Base-by-base conservation (phyloP, 116 monocot genomes). In the Cymodocea nodosa region DNA sequence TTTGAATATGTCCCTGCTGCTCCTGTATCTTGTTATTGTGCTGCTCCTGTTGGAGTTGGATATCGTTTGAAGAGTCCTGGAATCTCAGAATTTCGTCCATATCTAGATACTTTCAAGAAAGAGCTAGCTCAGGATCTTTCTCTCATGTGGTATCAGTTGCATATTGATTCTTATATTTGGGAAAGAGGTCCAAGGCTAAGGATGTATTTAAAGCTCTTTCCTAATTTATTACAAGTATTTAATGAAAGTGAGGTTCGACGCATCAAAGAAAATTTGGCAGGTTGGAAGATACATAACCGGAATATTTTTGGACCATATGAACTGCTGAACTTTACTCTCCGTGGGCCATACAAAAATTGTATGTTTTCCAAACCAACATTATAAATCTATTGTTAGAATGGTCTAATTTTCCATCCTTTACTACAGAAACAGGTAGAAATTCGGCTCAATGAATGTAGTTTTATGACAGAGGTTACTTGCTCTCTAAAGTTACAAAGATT, bases 1-100 rank as follows among this genome's bases (percentile, higher is more conserved):
- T 92, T 68, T 72, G 89, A 92, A 74, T 81, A 84, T 51, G 86
- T 81, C 66, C 86, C 79, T 39, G 68, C 56, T 35, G 84, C 84
- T 68, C 74, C 79, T 25, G 23, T 78, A 23, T 15, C 64, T 59
- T 98, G 98, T 74, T 79, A 83, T 37, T 98, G 92, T 77, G 68
- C 82, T 51, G 68, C 74, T 15, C 85, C 97, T 65, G 54, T 97
- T 77, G 37, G 71, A 72, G 88, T 97, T 80, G 88, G 82, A 69
- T 97, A 97, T 75, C 83, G 97, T 35, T 69, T 97, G 30, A 97
- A 97, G 68, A 90, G 90, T 78, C 97, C 97, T 49, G 88, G 88
- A 24, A 86, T 97, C 70, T 76, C 76, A 39, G 63, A 97, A 71
- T 97, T 97, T 49, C 78, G 4, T 51, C 72, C 80, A 19, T 72